Evolutionary conservation across 768 basidiomycete genomes (phyloP), one percentile per base, ranked within the genome.

Genomic region (Daedaleopsis nitida): DNA sequence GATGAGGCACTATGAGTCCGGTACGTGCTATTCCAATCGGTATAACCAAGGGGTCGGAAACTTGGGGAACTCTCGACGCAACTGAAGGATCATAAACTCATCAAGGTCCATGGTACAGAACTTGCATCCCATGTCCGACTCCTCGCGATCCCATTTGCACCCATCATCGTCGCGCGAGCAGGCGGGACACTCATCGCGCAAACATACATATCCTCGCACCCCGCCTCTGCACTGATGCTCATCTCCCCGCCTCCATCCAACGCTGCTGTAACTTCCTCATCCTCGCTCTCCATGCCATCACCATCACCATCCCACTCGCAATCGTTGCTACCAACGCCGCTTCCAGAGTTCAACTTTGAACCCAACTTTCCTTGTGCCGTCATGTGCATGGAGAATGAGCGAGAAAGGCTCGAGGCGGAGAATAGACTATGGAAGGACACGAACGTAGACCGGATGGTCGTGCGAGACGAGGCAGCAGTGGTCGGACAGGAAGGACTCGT

Each of bases 131-230:
- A 79, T 37, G 73, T 86, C 52, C 76, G 76, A 19, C 68, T 77
- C 9, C 73, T 80, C 16, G 72, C 69, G 5, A 78, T 80, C 42
- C 80, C 84, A 10, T 86, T 86, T 62, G 82, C 86, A 0, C 86
- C 86, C 1, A 78, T 87, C 34, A 74, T 88, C 39, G 74, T 86
- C 62, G 80, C 85, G 2, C 78, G 79, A 24, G 76, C 77, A 7
- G 65, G 75, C 5, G 77, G 78, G 11, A 79, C 85, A 57, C 75
- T 89, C 38, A 79, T 91, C 55, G 81, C 85, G 9, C 86, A 91
- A 69, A 77, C 83, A 21, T 91, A 87, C 70, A 82, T 91, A 62
- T 88, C 85, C 1, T 87, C 86, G 21, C 74, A 88, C 65, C 86
- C 88, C 1, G 85, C 85, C 7, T 76, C 79, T 5, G 88, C 81